These are phyloP conservation scores for Kwoniella sp. DNA, from an alignment of 768 basidiomycete species.

Conservation along the genomic window DNA sequence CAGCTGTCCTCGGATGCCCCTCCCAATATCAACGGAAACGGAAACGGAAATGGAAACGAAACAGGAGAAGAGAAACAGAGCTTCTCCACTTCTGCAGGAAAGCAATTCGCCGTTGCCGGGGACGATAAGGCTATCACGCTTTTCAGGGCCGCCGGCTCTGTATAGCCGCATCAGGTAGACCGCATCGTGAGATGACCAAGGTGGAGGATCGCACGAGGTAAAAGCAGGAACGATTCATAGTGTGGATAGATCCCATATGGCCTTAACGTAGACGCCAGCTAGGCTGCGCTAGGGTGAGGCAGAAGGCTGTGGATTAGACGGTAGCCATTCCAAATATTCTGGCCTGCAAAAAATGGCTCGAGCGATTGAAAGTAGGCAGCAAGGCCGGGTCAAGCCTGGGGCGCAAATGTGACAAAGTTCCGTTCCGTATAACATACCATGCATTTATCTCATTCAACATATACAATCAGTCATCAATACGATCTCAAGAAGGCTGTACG, in stretches of 20 bases:
- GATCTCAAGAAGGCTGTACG: too few species aligned
- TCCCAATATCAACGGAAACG: slow-evolving; percentile 5
- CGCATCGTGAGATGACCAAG: too few species aligned
- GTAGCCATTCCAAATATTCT: too few species aligned
- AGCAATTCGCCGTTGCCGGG: slow-evolving; percentile 51
- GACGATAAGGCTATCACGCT: slow-evolving; percentile 51
- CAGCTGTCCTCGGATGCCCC: slow-evolving; percentile 28
- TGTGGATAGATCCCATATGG: too few species aligned
- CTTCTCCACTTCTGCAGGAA: slow-evolving; percentile 32
- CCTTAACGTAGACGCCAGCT: too few species aligned
- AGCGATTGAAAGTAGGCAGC: too few species aligned
- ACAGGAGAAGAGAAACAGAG: background rate
- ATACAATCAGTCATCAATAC: background rate
- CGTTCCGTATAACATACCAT: background rate
- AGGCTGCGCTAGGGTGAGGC: too few species aligned
- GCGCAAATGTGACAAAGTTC: background rate
- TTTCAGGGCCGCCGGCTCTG: slow-evolving; percentile 51
- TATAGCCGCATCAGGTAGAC: slow-evolving; percentile 21
- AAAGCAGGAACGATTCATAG: too few species aligned
- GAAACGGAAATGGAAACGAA: background rate
- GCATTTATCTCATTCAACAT: background rate
- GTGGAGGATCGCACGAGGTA: too few species aligned
- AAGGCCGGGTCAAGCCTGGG: too few species aligned
- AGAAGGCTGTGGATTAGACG: too few species aligned
- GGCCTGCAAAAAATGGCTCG: too few species aligned